Conservation (phyloP, 192 early-diverging fungal genomes). For the Backusella morwellensis region DNA sequence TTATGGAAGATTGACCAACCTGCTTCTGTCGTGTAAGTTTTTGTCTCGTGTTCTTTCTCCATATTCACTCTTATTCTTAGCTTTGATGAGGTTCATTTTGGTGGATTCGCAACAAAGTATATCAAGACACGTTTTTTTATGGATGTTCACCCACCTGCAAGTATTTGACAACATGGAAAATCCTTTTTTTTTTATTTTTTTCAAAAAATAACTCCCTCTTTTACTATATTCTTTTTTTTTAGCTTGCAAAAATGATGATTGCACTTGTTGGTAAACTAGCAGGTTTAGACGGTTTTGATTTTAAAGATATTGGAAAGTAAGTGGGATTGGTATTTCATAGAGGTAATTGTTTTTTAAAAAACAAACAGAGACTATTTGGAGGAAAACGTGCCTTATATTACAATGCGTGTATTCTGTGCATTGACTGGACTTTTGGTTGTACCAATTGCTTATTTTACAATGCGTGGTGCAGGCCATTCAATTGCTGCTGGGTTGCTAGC, state of each 20-base stretch:
- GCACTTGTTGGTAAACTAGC: constrained; percentile 65
- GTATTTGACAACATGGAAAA: constrained; percentile 35
- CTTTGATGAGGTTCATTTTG: constrained; percentile 99
- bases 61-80: constrained; percentile 34
- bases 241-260: constrained; percentile 45
- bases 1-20: constrained; percentile 43
- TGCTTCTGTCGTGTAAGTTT: constrained; percentile 40
- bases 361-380: constrained; percentile 75
- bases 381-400: constrained; percentile 86
- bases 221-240: not conserved
- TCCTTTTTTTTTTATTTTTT: constrained; percentile 11
- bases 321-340: constrained; percentile 14
- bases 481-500: constrained; percentile 71
- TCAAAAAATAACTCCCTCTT: not conserved
- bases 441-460: constrained; percentile 80
- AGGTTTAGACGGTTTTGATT: constrained; percentile 94
- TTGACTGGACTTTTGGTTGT: constrained; percentile 77
- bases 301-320: constrained; percentile 87
- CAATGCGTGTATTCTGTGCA: constrained; percentile 79
- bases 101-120: constrained; percentile 90
- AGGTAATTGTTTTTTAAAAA: not conserved
- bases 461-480: constrained; percentile 81
- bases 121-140: constrained; percentile 88
- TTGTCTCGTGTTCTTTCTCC: not conserved
- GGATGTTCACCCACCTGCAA: constrained; percentile 93